Base-by-base conservation (phyloP, 208 protist species). In the Leishmania tarentolae region DNA sequence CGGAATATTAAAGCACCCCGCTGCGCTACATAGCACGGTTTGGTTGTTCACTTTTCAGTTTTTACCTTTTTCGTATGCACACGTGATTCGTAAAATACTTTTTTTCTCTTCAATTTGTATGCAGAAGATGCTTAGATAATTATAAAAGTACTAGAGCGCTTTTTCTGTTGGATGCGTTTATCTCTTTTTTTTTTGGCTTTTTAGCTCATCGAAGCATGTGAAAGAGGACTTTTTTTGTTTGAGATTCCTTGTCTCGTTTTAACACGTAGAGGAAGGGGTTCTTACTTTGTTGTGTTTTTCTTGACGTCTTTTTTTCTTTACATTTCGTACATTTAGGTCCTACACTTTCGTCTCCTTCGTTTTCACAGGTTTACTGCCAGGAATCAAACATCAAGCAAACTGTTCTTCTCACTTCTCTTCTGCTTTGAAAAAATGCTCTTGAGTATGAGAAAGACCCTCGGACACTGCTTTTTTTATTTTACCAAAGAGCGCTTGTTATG, bases 21-120 rank as follows among this genome's bases (percentile, higher is more conserved):
- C 66, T 96, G 92, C 69, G 94, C 94, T 44, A 89, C 86, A 24
- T 94, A 87, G 72, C 35, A 35, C 7, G 72, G 44, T 76, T 56
- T 46, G n/a, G 52, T 2, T 7, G n/a, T 31, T 52, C 28, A 75
- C 61, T 21, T 74, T 31, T 40, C 31, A 50, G 0, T 21, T 31
- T 4, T 35, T 7, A 37, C 13, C 15, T 8, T 35, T 46, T 0
- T 52, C 0, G n/a, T 19, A 37, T 50, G 44, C 11, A 13, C 28
- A 37, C 24, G n/a, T 73, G 2, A n/a, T 40, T 81, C 37, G 52
- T 77, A 11, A 17, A 56, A 40, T 50, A 5, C 3, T 63, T 31
- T 52, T 77, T 15, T 65, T 24, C 17, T 78, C 47, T 50, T 24
- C 3, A 1, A 56, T 56, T 76, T 59, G 40, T 76, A 72, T 50